Evolutionary conservation across 1,284 basidiomycete genomes (phyloP), one percentile per base, ranked within the genome.

Genomic region (Neonothopanus nambi): DNA sequence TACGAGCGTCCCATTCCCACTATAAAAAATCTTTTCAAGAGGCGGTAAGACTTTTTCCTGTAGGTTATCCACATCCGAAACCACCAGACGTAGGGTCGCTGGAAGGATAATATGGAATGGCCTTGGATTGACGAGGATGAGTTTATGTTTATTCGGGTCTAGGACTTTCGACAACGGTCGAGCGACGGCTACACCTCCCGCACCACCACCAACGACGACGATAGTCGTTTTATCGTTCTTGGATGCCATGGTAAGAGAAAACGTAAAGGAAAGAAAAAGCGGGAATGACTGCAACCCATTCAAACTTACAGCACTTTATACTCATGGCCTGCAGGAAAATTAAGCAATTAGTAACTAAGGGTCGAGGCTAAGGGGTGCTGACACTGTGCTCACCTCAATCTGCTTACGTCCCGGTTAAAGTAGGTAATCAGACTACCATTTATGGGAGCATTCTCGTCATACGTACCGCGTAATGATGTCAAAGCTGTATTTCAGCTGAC

Each of bases 1-100:
- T 39, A 73, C 70, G 48, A 77, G 63, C 8, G 72, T 69, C 20
- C 79, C 80, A 35, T 78, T 79, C n/a, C 70, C 71, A n/a, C 21
- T 33, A 74, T 71, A 41, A 3, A 15, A 51, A n/a, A 36, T 41
- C 42, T 18, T 51, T 36, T n/a, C 49, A 20, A 18, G 42, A 41
- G 20, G 49, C 42, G 12, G 39, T 3, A 51, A 20, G 12, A 41
- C 26, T 41, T 43, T 30, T 9, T 23, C 24, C 13, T 35, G 5
- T 8, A 51, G 49, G 30, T 51, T 21, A 26, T 51, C 49, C 12
- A 30, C 28, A 17, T 62, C 59, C 18, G 72, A 71, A 15, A 75
- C 72, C 28, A 71, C 55, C 58, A 74, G 68, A 38, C 80, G 75
- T 0, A 74, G 58, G 15, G 65, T 53, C 2, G 71, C 69, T 9